Percentiles rank a stretch among this genome's conserved stretches.
These are phyloP conservation scores for Ophiocordyceps polyrhachis-furcata DNA, from an alignment of 2,329 filamentous ascomycete genomes.

Conservation along the genomic window DNA sequence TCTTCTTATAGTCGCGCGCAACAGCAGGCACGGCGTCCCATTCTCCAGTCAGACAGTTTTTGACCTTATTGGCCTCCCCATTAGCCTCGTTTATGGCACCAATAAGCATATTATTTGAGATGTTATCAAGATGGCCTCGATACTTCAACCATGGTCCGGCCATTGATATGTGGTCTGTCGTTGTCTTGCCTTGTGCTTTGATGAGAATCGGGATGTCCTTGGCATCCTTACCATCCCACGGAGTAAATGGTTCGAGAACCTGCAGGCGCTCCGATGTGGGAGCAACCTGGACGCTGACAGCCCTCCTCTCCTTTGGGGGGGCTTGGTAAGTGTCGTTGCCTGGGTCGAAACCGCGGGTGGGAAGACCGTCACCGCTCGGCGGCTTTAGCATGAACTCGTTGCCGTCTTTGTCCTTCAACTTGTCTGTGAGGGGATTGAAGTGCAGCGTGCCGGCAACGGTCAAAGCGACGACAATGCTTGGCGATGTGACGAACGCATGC, in stretches of 20 bases:
- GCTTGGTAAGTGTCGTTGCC: constrained; percentile 53
- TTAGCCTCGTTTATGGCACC: constrained; percentile 86
- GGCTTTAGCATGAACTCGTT: constrained; percentile 70
- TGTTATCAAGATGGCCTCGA: constrained; percentile 97
- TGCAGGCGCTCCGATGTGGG: constrained; percentile 78
- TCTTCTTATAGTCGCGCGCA: constrained; percentile 11
- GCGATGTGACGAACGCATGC: constrained; percentile 97
- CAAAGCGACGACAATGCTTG: constrained; percentile 93
- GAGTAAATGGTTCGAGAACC: constrained; percentile 71
- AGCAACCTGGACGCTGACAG: constrained; percentile 55
- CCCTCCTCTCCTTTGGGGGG: constrained; percentile 57
- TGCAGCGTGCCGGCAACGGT: constrained; percentile 79
- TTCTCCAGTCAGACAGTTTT: constrained; percentile 66
- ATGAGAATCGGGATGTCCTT: constrained; percentile 68
- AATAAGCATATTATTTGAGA: constrained; percentile 91
- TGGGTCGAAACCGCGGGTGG: constrained; percentile 48
- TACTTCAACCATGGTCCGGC: constrained; percentile 97
- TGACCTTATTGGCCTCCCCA: constrained; percentile 78
- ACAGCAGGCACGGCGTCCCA: constrained; percentile 39
- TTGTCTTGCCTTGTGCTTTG: constrained; percentile 96
- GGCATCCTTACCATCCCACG: constrained; percentile 64
- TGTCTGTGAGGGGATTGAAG: constrained; percentile 90
- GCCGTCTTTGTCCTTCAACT: constrained; percentile 61
- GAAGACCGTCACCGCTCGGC: constrained; percentile 50
- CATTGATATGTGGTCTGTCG: constrained; percentile 94